Conservation (phyloP, 108 stramenopile genomes). For the Fragilariopsis cylindrus region DNA sequence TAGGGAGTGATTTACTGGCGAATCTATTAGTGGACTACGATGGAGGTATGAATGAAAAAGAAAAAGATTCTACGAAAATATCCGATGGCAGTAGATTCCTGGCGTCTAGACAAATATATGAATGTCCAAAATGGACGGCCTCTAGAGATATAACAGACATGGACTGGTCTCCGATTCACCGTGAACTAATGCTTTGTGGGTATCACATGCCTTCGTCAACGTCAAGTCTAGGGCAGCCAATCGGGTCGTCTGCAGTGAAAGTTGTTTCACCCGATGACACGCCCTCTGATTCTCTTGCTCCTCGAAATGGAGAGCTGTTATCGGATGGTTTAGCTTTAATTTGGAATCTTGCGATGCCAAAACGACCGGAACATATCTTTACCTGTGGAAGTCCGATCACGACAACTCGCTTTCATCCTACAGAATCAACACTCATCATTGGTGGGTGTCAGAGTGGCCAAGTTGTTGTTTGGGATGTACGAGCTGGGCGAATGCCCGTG, state of each 20-base stretch:
- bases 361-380: conserved; percentile 86
- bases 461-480: conserved; percentile 84
- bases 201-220: conserved; percentile 62
- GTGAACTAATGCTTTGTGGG: conserved; percentile 72
- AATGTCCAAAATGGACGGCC: conserved; percentile 71
- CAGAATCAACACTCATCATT: conserved; percentile 77
- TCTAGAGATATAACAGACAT: conserved; percentile 74
- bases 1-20: conserved; percentile 57
- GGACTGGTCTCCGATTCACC: conserved; percentile 85
- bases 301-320: conserved; percentile 50
- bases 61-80: conserved; percentile 25
- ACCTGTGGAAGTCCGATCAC: conserved; percentile 82
- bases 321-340: conserved; percentile 78
- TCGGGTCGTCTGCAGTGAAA: conserved; percentile 42
- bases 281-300: conserved; percentile 63
- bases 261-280: conserved; percentile 65
- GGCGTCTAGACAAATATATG: conserved; percentile 60
- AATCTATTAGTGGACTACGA: conserved; percentile 76
- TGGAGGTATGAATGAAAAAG: conserved; percentile 43
- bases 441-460: conserved; percentile 84
- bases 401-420: conserved; percentile 74
- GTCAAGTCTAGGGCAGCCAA: conserved; percentile 27
- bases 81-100: conserved; percentile 58
- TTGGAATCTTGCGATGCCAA: conserved; percentile 83
- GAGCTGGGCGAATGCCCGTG: conserved; percentile 82